Conservation (phyloP, 257 asterid species). For the Solanum chaucha region DNA sequence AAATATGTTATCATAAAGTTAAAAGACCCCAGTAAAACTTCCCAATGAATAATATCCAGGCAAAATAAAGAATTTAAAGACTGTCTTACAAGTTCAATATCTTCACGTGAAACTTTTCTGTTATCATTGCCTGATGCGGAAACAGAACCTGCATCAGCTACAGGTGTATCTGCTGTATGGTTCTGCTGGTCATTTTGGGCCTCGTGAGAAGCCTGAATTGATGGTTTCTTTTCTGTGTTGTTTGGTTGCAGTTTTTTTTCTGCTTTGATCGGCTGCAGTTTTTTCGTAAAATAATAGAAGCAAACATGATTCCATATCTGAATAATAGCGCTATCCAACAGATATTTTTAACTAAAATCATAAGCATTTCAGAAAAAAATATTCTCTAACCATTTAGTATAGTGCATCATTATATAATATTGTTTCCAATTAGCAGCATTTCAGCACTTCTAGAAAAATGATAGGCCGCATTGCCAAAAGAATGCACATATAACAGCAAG, state of each 20-base stretch:
- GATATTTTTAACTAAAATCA: background rate
- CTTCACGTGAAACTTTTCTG: constrained; percentile 90
- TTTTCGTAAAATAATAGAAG: background rate
- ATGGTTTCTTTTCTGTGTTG: constrained; percentile 51
- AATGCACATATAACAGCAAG: background rate
- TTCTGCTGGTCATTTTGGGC: constrained; percentile 54
- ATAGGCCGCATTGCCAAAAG: background rate
- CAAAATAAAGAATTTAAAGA: background rate
- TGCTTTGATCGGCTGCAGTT: constrained; percentile 39
- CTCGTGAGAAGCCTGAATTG: constrained; percentile 45
- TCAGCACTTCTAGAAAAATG: background rate
- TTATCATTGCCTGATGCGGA: constrained; percentile 72
- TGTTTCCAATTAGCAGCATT: background rate
- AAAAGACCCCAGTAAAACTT: background rate
- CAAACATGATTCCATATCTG: background rate
- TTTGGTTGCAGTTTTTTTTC: constrained; percentile 34
- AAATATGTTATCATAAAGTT: background rate
- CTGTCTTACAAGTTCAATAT: constrained; percentile 80
- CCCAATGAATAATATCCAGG: background rate
- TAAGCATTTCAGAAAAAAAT: background rate
- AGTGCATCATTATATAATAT: background rate
- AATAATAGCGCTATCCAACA: background rate
- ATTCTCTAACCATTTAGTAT: background rate
- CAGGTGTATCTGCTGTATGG: constrained; percentile 50
- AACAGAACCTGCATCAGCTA: constrained; percentile 84